phyloP scores from a whole-genome alignment of 1,284 basidiomycete species.

The Microbotryomycetes sp. region DNA sequence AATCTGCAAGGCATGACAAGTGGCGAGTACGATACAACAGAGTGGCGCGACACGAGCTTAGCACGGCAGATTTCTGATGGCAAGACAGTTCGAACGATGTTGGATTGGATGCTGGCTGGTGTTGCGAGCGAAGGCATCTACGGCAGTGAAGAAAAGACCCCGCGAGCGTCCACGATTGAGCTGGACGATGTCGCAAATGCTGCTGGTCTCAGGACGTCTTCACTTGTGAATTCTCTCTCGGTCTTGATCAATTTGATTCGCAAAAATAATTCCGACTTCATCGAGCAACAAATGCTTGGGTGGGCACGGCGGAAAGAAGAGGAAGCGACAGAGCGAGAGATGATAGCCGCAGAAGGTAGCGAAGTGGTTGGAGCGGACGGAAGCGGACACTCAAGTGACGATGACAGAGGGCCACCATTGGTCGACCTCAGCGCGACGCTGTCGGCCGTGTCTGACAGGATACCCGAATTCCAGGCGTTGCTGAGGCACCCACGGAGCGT shows the following conservation, averaged over 20 bases:
- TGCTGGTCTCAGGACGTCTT: constrained; percentile 72
- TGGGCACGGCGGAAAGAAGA: constrained; percentile 40
- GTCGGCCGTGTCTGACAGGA: constrained; percentile 63
- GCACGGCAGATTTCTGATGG: constrained; percentile 80
- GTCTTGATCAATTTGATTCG: constrained; percentile 94
- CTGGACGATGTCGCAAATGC: constrained; percentile 2
- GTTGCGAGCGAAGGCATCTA: constrained; percentile 46
- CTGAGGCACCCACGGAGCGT: constrained; percentile 66
- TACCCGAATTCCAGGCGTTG: constrained; percentile 66
- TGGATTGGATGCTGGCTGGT: constrained; percentile 72
- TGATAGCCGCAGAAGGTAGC: constrained; percentile 55
- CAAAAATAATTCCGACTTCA: constrained; percentile 98
- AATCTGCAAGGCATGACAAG: constrained; percentile 50
- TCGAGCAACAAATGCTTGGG: constrained; percentile 65
- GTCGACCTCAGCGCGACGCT: constrained; percentile 85
- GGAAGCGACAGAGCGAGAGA: constrained; percentile 33
- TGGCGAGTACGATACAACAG: constrained; percentile 25
- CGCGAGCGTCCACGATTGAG: neutral
- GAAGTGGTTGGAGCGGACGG: constrained; percentile 63
- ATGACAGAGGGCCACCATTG: constrained; percentile 50
- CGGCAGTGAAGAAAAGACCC: constrained; percentile 23
- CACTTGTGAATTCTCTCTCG: constrained; percentile 78
- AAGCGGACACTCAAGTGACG: constrained; percentile 68
- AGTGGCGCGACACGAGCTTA: constrained; percentile 60
- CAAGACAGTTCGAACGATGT: constrained; percentile 64